Base-by-base conservation (phyloP, 2,329 filamentous ascomycete species). In the Pyrenophora teres region DNA sequence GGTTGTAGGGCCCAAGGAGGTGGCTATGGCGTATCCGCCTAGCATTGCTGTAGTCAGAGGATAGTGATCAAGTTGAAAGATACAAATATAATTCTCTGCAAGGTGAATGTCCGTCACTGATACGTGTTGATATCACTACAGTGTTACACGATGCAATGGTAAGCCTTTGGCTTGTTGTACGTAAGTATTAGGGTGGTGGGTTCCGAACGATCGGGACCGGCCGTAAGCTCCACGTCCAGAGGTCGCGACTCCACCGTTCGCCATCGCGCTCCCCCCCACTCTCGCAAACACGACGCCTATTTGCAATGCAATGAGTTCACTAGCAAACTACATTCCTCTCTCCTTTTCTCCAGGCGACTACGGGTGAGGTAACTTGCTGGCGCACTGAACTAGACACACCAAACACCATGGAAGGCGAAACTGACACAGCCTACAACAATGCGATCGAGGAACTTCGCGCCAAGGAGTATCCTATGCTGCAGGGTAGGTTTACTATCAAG, bases 401-500 rank as follows among this genome's bases (percentile, higher is more conserved):
- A 44, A 23, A n/a, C 46, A 62, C 21, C 38, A 74, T 72, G 70
- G 63, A 65, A 31, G 65, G 65, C 59, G 54, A 60, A 53, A 50
- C 61, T 32, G 40, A 47, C 31, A 47, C 59, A 33, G 54, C 46
- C 16, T 90, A 90, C 69, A 84, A 88, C 68, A 69, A 71, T 49
- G 74, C 74, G 27, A 79, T 90, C 15, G 85, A 88, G 68, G 67
- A 67, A 12, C 77, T 89, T 25, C 79, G 87, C 54, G 73, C 78
- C 13, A 67, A 67, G 30, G 86, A 90, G 62, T 90, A 85, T 71
- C 87, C 87, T 21, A 88, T 89, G 85, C 78, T 90, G 37, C 77
- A 82, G 75, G 86, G 87, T 87, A 68, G 50, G 66, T 53, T 27
- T 38, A 12, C n/a, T 41, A 6, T 10, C 15, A 13, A 4, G 8